Base-by-base conservation (phyloP, 1,284 basidiomycete genomes). In the Ceratobasidium sp. region DNA sequence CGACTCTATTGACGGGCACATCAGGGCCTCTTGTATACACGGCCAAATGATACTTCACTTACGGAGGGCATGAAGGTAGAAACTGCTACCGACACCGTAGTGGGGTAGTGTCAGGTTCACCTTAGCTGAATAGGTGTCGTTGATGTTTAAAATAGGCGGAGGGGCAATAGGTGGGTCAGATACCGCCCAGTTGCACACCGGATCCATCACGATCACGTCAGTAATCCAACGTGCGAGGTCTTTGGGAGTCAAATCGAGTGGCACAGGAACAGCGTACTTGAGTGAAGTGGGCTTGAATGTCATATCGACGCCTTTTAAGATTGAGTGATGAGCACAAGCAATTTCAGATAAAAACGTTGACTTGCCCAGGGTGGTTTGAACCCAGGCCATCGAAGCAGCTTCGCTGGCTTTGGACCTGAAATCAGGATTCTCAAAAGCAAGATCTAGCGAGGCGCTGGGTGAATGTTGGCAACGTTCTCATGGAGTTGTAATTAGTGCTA, bases 181-280 rank as follows among this genome's bases (percentile, higher is more conserved):
- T n/a, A 76, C 38, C 4, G 44, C 59, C 73, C 73, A 76, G 20
- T 20, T 66, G 50, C 73, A 76, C 17, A 76, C 73, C 1, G 73
- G 73, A 44, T 76, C 52, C 73, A 76, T 76, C 12, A 76, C 50
- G 17, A 76, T 56, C 10, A 76, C 62, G 26, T 76, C 73, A 23
- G 62, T 76, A 15, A 76, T 12, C 50, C 62, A 76, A 5, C 73
- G 73, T 44, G 62, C 73, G 2, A n/a, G 50, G 52, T n/a, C 15
- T 9, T 52, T 76, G 2, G 50, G 33, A 10, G 52, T 26, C 9
- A 76, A 38, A 42, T 66, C 62, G 17, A 76, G 73, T 7, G 73
- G 73, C 3, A 76, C 62, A 10, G 73, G 73, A 33, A 76, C 73
- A 17, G 50, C 73, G 28, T 76, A 66, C 23, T 59, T 65, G 5